These are phyloP conservation scores for Calonectria naviculata DNA, from an alignment of 2,329 filamentous ascomycete species.

Conservation along the genomic window DNA sequence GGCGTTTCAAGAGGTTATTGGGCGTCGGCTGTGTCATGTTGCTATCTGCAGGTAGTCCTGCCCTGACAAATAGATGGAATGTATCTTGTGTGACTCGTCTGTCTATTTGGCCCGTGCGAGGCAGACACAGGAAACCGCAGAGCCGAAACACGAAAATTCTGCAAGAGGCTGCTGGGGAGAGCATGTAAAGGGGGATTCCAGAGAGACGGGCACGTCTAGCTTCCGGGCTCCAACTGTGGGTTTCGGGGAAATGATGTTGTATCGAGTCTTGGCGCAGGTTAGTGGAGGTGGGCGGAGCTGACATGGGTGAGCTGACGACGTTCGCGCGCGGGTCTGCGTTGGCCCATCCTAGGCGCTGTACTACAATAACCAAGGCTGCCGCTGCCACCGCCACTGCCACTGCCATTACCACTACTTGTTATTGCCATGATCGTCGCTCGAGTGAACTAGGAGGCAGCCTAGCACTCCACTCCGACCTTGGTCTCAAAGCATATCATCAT, in stretches of 20 bases:
- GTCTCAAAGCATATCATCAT: background rate
- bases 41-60: background rate
- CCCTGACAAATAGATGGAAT: background rate
- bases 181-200: background rate
- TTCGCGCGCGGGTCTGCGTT: background rate
- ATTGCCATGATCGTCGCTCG: background rate
- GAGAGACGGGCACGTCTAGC: background rate
- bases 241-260: background rate
- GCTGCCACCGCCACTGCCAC: background rate
- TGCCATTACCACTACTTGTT: background rate
- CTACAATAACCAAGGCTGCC: background rate
- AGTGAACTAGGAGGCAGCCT: background rate
- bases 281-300: background rate
- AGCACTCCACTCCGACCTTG: background rate
- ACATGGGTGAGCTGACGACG: background rate
- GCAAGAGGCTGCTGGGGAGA: background rate
- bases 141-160: background rate
- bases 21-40: conserved; percentile 1
- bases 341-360: background rate
- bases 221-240: background rate
- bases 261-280: background rate
- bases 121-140: conserved; percentile 3
- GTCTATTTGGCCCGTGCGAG: background rate
- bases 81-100: conserved; percentile 11
- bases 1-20: conserved; percentile 6